phyloP scores from a whole-genome alignment of 257 asterid species.

The Solanum stenotomum region DNA sequence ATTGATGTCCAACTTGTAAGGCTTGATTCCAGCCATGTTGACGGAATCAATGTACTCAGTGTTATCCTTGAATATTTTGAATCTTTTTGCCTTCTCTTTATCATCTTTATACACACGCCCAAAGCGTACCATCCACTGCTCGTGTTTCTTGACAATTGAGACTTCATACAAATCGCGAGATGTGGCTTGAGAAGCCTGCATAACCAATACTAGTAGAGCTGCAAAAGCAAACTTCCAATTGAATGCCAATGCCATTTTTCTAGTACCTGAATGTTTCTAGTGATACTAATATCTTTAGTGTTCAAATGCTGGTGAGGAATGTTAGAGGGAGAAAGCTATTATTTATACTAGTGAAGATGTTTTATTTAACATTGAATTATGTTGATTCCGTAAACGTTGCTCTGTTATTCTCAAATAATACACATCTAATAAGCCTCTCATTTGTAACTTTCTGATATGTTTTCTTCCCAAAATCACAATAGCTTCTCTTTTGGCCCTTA shows the following conservation, averaged over 20 bases:
- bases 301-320: background rate
- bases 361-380: background rate
- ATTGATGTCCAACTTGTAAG: background rate
- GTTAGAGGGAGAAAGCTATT: background rate
- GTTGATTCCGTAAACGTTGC: background rate
- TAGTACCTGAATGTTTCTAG: background rate
- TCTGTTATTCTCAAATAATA: background rate
- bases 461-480: background rate
- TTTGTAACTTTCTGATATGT: background rate
- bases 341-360: background rate
- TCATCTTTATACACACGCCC: background rate
- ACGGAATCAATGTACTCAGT: background rate
- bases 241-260: background rate
- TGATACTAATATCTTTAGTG: background rate
- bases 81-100: background rate
- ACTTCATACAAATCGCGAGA: background rate
- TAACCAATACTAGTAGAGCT: background rate
- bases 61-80: background rate
- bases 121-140: background rate
- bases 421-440: background rate
- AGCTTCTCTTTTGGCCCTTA: background rate
- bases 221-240: background rate
- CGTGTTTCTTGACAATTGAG: background rate
- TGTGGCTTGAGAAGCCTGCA: background rate
- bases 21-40: background rate